Evolutionary conservation across 176 grass and related monocot species (phyloP).

Genomic region (Carex kokanica): DNA sequence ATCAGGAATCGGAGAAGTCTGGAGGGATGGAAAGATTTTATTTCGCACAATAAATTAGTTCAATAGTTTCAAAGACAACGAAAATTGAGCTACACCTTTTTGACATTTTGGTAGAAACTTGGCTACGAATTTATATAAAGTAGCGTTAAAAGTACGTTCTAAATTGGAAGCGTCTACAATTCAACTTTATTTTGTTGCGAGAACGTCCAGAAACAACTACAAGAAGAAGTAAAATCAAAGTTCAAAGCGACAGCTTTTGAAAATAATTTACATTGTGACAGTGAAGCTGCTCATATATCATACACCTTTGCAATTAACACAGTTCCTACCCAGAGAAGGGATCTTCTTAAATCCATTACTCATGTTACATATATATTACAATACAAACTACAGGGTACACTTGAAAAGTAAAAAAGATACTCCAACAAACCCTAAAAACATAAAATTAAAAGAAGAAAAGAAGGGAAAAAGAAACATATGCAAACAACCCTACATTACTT

Average conservation of each 20-base stretch:
- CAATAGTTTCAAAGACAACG: neutral
- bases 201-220: neutral
- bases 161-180: neutral
- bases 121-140: neutral
- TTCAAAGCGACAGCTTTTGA: neutral
- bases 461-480: neutral
- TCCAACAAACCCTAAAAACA: conserved; percentile 18
- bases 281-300: neutral
- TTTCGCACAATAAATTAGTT: neutral
- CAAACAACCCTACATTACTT: conserved; percentile 17
- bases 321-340: neutral
- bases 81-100: neutral
- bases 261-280: neutral
- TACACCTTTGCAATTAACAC: neutral
- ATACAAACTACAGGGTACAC: neutral
- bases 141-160: neutral
- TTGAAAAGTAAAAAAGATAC: conserved; percentile 10
- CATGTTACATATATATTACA: conserved; percentile 22
- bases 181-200: neutral
- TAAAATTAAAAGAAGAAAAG: neutral
- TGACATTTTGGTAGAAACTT: neutral
- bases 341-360: neutral
- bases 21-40: too few relatives aligned
- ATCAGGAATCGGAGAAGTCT: too few relatives aligned
- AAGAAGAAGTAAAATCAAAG: neutral